These are phyloP conservation scores for Paecilomyces sp. DNA, from an alignment of 2,329 filamentous ascomycete genomes.

Conservation along the genomic window DNA sequence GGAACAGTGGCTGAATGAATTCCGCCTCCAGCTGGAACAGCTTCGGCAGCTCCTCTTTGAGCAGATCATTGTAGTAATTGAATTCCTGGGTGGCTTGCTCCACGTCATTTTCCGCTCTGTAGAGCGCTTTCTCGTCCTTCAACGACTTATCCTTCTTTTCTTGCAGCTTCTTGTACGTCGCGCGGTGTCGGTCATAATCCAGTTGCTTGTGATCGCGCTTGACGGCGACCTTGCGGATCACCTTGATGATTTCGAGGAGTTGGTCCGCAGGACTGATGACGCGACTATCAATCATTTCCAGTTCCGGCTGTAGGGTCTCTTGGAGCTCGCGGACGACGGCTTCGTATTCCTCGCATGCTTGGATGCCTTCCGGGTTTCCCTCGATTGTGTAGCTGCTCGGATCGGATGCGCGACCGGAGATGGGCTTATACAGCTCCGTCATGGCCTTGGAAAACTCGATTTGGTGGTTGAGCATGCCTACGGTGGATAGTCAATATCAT, in stretches of 20 bases:
- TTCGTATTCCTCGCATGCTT: conserved; percentile 95
- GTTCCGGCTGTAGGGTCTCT: conserved; percentile 77
- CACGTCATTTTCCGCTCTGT: conserved; percentile 87
- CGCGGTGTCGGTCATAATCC: conserved; percentile 84
- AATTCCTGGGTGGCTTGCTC: conserved; percentile 92
- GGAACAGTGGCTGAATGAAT: conserved; percentile 95
- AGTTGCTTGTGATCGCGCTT: conserved; percentile 98
- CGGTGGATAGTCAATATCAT: conserved; percentile 2
- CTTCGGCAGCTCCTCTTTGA: conserved; percentile 92
- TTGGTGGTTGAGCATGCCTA: conserved; percentile 89
- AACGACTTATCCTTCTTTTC: conserved; percentile 95
- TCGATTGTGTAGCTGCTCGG: conserved; percentile 74
- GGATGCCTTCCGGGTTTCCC: conserved; percentile 87
- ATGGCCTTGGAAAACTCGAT: conserved; percentile 97
- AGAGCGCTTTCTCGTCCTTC: conserved; percentile 96
- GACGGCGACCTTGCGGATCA: conserved; percentile 76
- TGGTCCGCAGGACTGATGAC: conserved; percentile 91
- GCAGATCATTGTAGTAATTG: conserved; percentile 94
- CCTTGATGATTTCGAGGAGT: conserved; percentile 88
- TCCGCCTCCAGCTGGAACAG: conserved; percentile 84
- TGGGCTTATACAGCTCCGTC: conserved; percentile 95
- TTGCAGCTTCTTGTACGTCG: conserved; percentile 83
- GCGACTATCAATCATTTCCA: conserved; percentile 94
- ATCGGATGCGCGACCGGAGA: conserved; percentile 91
- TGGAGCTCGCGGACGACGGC: conserved; percentile 82